A percentile compares a stretch with the other conserved stretches of the same genome.
Evolutionary conservation across 2,329 filamentous ascomycete genomes (phyloP).

Genomic region (Myotisia sp.): DNA sequence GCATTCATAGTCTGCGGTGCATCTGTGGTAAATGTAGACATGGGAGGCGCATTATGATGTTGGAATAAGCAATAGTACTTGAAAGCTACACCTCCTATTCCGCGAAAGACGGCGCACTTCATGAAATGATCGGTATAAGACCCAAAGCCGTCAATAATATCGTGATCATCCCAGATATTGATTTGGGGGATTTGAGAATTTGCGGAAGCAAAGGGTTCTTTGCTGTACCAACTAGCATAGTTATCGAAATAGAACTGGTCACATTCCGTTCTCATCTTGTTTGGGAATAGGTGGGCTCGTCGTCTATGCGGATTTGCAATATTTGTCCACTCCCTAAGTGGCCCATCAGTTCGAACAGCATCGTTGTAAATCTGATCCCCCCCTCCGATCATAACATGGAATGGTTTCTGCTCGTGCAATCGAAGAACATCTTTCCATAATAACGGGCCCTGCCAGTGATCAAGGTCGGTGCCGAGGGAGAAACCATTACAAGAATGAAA

Average conservation of each 20-base stretch:
- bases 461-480: constrained; percentile 50
- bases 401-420: constrained; percentile 44
- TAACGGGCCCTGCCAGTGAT: constrained; percentile 46
- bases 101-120: constrained; percentile 49
- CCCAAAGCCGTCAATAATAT: constrained; percentile 54
- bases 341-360: constrained; percentile 70
- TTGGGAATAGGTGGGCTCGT: constrained; percentile 48
- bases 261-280: constrained; percentile 45
- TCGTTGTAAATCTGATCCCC: constrained; percentile 74
- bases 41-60: constrained; percentile 68
- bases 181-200: constrained; percentile 50
- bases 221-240: constrained; percentile 55
- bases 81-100: constrained; percentile 45
- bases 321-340: constrained; percentile 52
- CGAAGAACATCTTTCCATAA: constrained; percentile 53
- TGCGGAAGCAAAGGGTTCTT: constrained; percentile 44
- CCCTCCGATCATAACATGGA: constrained; percentile 67
- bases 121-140: constrained; percentile 55
- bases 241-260: constrained; percentile 50
- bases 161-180: constrained; percentile 53
- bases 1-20: constrained; percentile 40
- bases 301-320: constrained; percentile 48
- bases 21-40: constrained; percentile 74
- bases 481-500: constrained; percentile 58
- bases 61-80: constrained; percentile 55